A percentile compares a stretch with the other conserved stretches of the same genome.
These are phyloP conservation scores for Syncephalis fuscata DNA, from an alignment of 371 early-diverging fungal genomes.

Conservation along the genomic window DNA sequence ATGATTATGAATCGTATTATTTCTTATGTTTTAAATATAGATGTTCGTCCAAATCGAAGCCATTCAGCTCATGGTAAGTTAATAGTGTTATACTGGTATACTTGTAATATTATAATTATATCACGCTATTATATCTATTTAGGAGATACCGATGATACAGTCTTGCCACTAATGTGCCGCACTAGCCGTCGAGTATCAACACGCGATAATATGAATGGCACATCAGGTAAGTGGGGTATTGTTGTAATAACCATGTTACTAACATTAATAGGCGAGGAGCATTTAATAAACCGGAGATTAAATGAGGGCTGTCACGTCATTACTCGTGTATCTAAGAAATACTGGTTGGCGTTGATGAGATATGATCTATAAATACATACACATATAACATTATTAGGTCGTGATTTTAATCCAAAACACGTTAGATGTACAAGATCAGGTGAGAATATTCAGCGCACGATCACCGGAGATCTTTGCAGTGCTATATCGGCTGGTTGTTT, in stretches of 20 bases:
- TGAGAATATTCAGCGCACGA: conserved; percentile 88
- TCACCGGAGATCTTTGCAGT: conserved; percentile 88
- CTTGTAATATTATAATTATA: no score
- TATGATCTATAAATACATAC: no score
- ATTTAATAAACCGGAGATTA: conserved; percentile 11
- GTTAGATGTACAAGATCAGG: conserved; percentile 74
- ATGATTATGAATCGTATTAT: no score
- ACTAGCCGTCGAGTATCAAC: not conserved
- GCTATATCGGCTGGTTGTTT: conserved; percentile 92
- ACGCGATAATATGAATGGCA: no score
- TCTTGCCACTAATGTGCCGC: not conserved
- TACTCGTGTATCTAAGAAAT: conserved; percentile 29
- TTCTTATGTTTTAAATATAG: conserved; percentile 1
- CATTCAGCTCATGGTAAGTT: not conserved
- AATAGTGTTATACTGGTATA: no score
- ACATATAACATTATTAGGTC: conserved; percentile 15
- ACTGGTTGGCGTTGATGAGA: conserved; percentile 2
- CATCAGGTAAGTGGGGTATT: not conserved
- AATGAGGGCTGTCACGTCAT: conserved; percentile 46
- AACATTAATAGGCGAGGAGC: conserved; percentile 2
- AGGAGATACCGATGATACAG: conserved; percentile 2
- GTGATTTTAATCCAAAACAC: conserved; percentile 79
- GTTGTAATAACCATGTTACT: no score
- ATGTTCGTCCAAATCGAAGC: not conserved
- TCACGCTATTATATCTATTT: no score